Conservation (phyloP, 495 filamentous ascomycete genomes). For the Parathielavia appendiculata region DNA sequence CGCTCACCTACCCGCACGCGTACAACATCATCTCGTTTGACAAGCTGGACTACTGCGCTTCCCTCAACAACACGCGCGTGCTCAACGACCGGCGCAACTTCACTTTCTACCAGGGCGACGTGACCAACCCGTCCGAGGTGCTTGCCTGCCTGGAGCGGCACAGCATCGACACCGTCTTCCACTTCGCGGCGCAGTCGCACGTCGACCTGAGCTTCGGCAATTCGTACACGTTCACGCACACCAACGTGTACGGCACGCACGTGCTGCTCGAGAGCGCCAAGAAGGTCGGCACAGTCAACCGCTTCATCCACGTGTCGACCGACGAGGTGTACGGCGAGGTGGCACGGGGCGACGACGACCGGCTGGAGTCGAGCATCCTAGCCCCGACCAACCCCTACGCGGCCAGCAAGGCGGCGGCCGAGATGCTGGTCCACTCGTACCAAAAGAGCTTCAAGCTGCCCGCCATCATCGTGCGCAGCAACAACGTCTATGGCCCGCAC, state of each 20-base stretch:
- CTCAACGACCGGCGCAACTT: conserved; percentile 62
- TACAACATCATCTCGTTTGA: conserved; percentile 75
- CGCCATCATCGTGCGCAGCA: conserved; percentile 64
- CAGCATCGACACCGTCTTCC: conserved; percentile 68
- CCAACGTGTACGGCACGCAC: conserved; percentile 70
- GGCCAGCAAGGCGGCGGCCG: conserved; percentile 70
- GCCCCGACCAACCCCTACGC: conserved; percentile 74
- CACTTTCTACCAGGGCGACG: conserved; percentile 66
- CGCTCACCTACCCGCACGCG: conserved; percentile 57
- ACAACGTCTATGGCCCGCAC: conserved; percentile 76
- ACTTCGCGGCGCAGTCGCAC: conserved; percentile 72
- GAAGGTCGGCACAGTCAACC: conserved; percentile 50
- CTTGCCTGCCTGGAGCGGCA: conserved; percentile 54
- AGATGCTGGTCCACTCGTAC: conserved; percentile 75
- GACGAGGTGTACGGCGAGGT: conserved; percentile 78
- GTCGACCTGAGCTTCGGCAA: conserved; percentile 69
- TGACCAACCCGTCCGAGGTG: conserved; percentile 58
- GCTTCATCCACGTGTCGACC: conserved; percentile 69
- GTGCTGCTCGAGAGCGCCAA: conserved; percentile 64
- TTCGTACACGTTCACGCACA: conserved; percentile 63
- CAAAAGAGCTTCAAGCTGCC: conserved; percentile 66
- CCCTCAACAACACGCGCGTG: conserved; percentile 61
- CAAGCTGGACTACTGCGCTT: conserved; percentile 69
- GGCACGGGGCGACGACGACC: conserved; percentile 54
- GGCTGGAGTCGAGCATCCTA: conserved; percentile 56